A percentile compares a stretch with the other conserved stretches of the same genome.
Evolutionary conservation across 768 basidiomycete genomes (phyloP).

Genomic region (Phylloporus sp.): DNA sequence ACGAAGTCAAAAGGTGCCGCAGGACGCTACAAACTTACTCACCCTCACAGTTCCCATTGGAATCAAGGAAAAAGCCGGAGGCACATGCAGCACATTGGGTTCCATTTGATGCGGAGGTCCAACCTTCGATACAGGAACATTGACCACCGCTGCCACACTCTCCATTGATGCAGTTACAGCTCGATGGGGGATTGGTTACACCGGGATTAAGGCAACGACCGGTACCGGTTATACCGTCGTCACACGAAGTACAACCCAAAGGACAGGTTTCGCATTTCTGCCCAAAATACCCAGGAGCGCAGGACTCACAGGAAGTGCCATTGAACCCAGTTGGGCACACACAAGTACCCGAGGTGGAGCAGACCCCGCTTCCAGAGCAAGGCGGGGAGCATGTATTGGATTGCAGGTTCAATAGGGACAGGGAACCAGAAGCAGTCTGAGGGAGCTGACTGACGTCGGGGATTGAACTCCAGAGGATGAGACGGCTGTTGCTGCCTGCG

Average conservation of each 20-base stretch:
- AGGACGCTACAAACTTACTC: constrained; percentile 10
- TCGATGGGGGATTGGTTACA: constrained; percentile 50
- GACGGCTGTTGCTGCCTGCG: constrained; percentile 49
- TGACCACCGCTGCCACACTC: constrained; percentile 63
- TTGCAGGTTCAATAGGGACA: constrained; percentile 68
- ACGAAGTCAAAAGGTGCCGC: background rate
- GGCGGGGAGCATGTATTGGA: constrained; percentile 71
- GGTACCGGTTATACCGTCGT: constrained; percentile 74
- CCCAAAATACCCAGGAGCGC: constrained; percentile 73
- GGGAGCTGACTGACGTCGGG: constrained; percentile 74
- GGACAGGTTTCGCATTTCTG: constrained; percentile 69
- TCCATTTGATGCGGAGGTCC: constrained; percentile 65
- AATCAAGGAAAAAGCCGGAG: constrained; percentile 68
- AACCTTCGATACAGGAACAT: constrained; percentile 76
- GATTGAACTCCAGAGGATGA: constrained; percentile 76
- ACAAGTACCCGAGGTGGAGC: constrained; percentile 68
- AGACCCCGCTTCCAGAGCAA: constrained; percentile 71
- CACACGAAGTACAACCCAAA: constrained; percentile 62
- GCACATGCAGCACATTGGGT: constrained; percentile 75
- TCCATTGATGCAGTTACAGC: constrained; percentile 83
- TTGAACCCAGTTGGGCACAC: constrained; percentile 70
- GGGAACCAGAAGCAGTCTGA: constrained; percentile 39
- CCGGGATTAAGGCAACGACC: constrained; percentile 62
- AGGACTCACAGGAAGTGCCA: constrained; percentile 77
- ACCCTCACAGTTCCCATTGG: constrained; percentile 73